Evolutionary conservation across 805 yeast species (phyloP).

Genomic region (Lipomyces kockii): DNA sequence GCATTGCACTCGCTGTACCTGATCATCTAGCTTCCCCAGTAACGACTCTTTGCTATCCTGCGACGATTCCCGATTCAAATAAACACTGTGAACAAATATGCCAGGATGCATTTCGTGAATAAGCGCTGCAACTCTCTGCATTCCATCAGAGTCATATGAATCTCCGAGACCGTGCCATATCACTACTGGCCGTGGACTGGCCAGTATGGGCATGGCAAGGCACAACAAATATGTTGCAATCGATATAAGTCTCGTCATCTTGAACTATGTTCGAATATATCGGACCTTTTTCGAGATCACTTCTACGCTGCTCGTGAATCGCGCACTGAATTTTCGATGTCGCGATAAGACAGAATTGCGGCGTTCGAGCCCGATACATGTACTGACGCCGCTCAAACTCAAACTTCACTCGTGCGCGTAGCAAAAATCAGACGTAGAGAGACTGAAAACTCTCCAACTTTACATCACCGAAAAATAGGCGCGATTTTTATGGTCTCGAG

Average conservation of each 20-base stretch:
- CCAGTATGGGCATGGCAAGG: conserved; percentile 7
- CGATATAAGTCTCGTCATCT: neutral
- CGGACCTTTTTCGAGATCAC: neutral
- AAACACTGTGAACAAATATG: conserved; percentile 58
- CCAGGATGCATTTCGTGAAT: conserved; percentile 56
- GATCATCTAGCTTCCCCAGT: conserved; percentile 62
- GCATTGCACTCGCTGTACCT: conserved; percentile 40
- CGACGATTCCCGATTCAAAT: conserved; percentile 54
- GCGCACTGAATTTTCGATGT: neutral
- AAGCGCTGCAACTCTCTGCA: conserved; percentile 53
- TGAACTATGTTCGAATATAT: neutral
- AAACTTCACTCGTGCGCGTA: too few relatives aligned
- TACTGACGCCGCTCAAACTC: too few relatives aligned
- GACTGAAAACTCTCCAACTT: too few relatives aligned
- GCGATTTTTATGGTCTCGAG: neutral
- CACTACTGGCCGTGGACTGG: conserved; percentile 56
- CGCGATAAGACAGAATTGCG: neutral
- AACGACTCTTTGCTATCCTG: conserved; percentile 61
- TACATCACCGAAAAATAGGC: too few relatives aligned
- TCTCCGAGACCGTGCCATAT: conserved; percentile 90
- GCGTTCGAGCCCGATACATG: neutral
- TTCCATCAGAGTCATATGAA: conserved; percentile 63
- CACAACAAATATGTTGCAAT: neutral
- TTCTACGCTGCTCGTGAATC: neutral
- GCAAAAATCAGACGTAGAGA: neutral